A percentile compares a stretch with the other conserved stretches of the same genome.
These are phyloP conservation scores for Parsonsia alboflavescens DNA, from an alignment of 257 asterid species.

Conservation along the genomic window DNA sequence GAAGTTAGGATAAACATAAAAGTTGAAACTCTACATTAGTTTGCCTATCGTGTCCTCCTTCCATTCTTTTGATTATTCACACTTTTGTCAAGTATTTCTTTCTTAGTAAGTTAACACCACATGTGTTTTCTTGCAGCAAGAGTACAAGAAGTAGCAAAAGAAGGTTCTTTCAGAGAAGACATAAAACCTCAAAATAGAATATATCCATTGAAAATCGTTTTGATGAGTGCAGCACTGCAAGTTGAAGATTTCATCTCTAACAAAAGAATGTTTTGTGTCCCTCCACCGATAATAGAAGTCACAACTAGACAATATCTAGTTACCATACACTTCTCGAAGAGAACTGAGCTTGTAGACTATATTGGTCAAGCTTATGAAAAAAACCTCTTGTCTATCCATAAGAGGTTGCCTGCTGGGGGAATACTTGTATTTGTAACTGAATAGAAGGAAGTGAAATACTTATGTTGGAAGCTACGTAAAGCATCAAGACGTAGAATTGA, in stretches of 20 bases:
- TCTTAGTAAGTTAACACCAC: conserved; percentile 11
- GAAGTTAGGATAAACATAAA: no score
- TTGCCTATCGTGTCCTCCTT: not conserved
- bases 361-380: conserved; percentile 85
- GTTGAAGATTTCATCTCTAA: conserved; percentile 84
- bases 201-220: conserved; percentile 75
- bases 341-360: conserved; percentile 75
- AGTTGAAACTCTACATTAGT: no score
- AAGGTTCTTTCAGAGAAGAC: conserved; percentile 44
- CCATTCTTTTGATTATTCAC: not conserved
- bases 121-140: conserved; percentile 47
- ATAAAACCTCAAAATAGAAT: conserved; percentile 45
- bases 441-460: conserved; percentile 80
- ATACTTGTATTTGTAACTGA: conserved; percentile 94
- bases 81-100: not conserved
- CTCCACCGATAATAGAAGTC: conserved; percentile 82
- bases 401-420: conserved; percentile 89
- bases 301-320: conserved; percentile 91
- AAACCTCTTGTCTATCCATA: conserved; percentile 84
- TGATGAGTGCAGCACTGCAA: conserved; percentile 94
- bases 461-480: conserved; percentile 60
- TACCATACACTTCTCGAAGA: conserved; percentile 74
- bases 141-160: conserved; percentile 59
- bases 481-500: conserved; percentile 50
- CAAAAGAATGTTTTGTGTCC: conserved; percentile 46